A percentile compares a stretch with the other conserved stretches of the same genome.
phyloP scores from a whole-genome alignment of 2,329 filamentous ascomycete species.

The Penicillium vulpinum region DNA sequence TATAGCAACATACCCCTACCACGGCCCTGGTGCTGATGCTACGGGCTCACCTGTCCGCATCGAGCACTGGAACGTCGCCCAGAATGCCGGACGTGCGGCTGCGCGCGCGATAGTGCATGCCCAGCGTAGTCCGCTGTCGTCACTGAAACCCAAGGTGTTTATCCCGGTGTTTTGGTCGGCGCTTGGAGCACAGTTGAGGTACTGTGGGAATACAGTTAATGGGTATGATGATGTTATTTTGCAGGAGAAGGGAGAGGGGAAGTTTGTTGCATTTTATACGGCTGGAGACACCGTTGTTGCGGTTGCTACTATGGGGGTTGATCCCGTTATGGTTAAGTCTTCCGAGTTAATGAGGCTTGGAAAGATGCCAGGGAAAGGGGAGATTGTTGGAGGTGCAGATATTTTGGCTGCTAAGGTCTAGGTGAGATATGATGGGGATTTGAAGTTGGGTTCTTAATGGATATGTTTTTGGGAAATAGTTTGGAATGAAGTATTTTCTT shows the following conservation, averaged over 20 bases:
- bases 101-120: constrained; percentile 74
- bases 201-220: constrained; percentile 81
- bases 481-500: constrained; percentile 4
- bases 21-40: constrained; percentile 80
- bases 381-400: constrained; percentile 61
- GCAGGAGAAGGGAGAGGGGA: constrained; percentile 71
- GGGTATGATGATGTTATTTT: constrained; percentile 87
- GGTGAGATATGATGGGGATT: not conserved
- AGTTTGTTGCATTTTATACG: constrained; percentile 87
- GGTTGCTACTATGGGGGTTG: constrained; percentile 84
- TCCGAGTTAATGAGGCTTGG: constrained; percentile 81
- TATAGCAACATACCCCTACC: constrained; percentile 92
- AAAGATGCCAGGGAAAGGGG: constrained; percentile 79
- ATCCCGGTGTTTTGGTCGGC: constrained; percentile 98
- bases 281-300: constrained; percentile 85
- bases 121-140: constrained; percentile 25
- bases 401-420: constrained; percentile 33
- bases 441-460: not conserved
- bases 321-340: constrained; percentile 80
- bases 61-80: constrained; percentile 98
- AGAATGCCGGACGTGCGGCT: constrained; percentile 81
- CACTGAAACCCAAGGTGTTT: constrained; percentile 66
- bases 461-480: constrained; percentile 13
- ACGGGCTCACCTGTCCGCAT: constrained; percentile 66
- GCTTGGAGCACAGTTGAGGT: constrained; percentile 81